Base-by-base conservation (phyloP, 2,329 filamentous ascomycete genomes). In the Colletotrichum lindemuthianum region DNA sequence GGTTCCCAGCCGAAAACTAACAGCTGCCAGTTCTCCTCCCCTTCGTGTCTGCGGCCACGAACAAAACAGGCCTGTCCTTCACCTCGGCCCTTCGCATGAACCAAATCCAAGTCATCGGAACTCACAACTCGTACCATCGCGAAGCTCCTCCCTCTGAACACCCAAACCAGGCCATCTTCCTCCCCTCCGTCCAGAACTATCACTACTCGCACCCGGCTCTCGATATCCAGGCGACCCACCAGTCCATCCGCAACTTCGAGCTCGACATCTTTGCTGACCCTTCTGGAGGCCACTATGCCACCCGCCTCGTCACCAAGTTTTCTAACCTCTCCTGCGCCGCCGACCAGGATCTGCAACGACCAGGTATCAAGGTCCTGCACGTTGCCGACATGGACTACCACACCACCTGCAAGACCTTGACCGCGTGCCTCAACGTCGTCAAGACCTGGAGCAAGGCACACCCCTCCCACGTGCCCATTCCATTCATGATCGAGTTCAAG, bases 81-180 rank as follows among this genome's bases (percentile, higher is more conserved):
- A 69, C 68, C 36, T 68, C 13, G 41, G 41, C 6, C 63, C 68
- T 84, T 54, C 81, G 81, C 54, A 78, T 85, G 74, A 84, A 84
- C 70, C 80, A 84, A 50, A 79, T 84, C 50, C 82, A 84, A 69
- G 78, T 84, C 45, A 72, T 84, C 41, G 82, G 82, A 67, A 82
- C 82, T 0, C 82, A 84, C 70, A 84, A 84, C 71, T 81, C 78
- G 66, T 85, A 84, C 71, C 82, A 85, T 65, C 74, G 78, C 43
- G 82, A 84, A 66, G 73, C 80, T 32, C 74, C 75, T 2, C 72
- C 76, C 1, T 71, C 73, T n/a, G 81, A 83, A 67, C 76, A 77
- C 40, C 67, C 72, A 2, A 69, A 76, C 10, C 79, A 83, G 68
- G 74, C 79, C 53, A 67, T 75, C 60, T 73, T 79, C 32, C 68